A percentile compares a stretch with the other conserved stretches of the same genome.
phyloP scores from a whole-genome alignment of 352 stramenopile genomes.

The Phytophthora cryptogea region DNA sequence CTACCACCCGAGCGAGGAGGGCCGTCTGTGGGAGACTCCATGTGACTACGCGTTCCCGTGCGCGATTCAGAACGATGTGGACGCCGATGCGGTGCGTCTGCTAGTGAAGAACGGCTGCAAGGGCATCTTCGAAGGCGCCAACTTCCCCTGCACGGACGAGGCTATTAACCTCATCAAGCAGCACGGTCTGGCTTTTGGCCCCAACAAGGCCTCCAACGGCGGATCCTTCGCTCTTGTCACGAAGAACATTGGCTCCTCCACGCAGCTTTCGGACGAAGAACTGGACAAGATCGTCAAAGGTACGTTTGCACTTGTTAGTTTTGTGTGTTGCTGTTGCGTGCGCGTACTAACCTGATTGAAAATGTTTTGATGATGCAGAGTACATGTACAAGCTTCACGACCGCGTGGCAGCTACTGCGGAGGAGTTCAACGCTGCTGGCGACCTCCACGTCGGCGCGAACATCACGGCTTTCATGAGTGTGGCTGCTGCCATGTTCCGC shows the following conservation, averaged over 20 bases:
- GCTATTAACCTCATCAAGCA: slow-evolving; percentile 85
- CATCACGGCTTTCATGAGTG: slow-evolving; percentile 97
- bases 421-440: slow-evolving; percentile 78
- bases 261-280: slow-evolving; percentile 59
- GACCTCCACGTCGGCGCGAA: slow-evolving; percentile 92
- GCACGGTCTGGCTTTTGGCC: slow-evolving; percentile 79
- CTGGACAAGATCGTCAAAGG: slow-evolving; percentile 78
- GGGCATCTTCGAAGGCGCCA: slow-evolving; percentile 87
- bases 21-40: slow-evolving; percentile 86
- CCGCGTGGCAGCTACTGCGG: slow-evolving; percentile 64
- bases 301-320: slow-evolving; percentile 15
- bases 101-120: slow-evolving; percentile 90
- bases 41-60: slow-evolving; percentile 98
- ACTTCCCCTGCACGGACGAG: slow-evolving; percentile 82
- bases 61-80: slow-evolving; percentile 94
- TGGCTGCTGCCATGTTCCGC: slow-evolving; percentile 97
- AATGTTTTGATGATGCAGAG: slow-evolving; percentile 36
- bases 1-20: slow-evolving; percentile 84
- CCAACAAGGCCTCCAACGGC: slow-evolving; percentile 87
- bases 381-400: slow-evolving; percentile 84
- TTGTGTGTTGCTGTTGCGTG: background rate
- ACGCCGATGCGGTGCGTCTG: slow-evolving; percentile 66
- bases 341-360: slow-evolving; percentile 9
- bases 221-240: slow-evolving; percentile 75
- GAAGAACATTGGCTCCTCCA: slow-evolving; percentile 56